These are phyloP conservation scores for Tetrapisispora pingtungensis DNA, from an alignment of 805 yeast species.

Conservation along the genomic window DNA sequence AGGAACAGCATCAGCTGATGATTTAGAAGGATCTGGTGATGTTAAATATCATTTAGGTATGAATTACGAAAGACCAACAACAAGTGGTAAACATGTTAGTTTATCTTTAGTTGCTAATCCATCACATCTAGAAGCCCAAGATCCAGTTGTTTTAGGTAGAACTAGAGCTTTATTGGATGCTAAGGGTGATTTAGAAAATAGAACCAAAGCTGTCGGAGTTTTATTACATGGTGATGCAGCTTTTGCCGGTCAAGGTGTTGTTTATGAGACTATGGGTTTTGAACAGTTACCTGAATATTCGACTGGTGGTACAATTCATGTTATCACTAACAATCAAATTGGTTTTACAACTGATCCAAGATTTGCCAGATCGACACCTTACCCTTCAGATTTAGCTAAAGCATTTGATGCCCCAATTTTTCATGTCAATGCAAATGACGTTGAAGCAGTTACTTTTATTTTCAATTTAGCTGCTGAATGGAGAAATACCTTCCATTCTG, in stretches of 20 bases:
- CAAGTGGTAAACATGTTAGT: constrained; percentile 93
- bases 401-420: constrained; percentile 95
- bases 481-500: constrained; percentile 94
- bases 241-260: constrained; percentile 97
- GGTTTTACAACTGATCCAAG: constrained; percentile 99
- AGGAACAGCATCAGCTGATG: constrained; percentile 67
- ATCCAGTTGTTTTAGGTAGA: constrained; percentile 96
- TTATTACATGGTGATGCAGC: constrained; percentile 99
- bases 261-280: constrained; percentile 96
- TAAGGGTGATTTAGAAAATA: constrained; percentile 76
- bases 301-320: constrained; percentile 97
- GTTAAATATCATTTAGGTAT: constrained; percentile 98
- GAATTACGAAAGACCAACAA: constrained; percentile 98
- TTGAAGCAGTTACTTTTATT: constrained; percentile 83
- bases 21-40: constrained; percentile 88
- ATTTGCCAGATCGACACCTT: constrained; percentile 93
- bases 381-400: constrained; percentile 96
- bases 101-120: constrained; percentile 97
- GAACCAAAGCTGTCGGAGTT: constrained; percentile 81
- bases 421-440: constrained; percentile 98
- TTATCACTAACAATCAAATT: constrained; percentile 94
- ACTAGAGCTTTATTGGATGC: constrained; percentile 91
- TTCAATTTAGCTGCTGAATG: constrained; percentile 97
- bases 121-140: constrained; percentile 98
- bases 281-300: constrained; percentile 86